phyloP scores from a whole-genome alignment of 2,329 filamentous ascomycete species.

The Ophiocordyceps sinensis region DNA sequence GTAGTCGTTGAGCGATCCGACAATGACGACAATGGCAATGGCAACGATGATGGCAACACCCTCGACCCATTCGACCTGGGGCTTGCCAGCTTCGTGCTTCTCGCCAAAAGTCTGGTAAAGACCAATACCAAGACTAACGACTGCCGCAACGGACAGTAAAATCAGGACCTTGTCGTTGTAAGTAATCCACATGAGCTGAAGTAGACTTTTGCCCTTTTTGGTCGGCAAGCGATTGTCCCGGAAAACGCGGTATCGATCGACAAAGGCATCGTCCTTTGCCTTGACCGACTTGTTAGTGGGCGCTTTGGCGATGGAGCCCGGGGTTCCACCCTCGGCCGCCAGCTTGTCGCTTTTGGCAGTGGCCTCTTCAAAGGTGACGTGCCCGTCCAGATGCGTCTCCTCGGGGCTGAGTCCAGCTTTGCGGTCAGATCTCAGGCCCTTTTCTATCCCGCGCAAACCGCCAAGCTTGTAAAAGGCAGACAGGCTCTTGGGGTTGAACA shows the following conservation, averaged over 20 bases:
- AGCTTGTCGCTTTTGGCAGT: slow-evolving; percentile 24
- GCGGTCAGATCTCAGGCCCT: slow-evolving; percentile 60
- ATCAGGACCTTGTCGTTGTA: slow-evolving; percentile 75
- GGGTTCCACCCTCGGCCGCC: slow-evolving; percentile 14
- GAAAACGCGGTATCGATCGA: slow-evolving; percentile 56
- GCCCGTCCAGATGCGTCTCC: slow-evolving; percentile 50
- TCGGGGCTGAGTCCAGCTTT: slow-evolving; percentile 63
- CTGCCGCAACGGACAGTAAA: slow-evolving; percentile 53
- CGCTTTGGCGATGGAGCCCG: slow-evolving; percentile 1
- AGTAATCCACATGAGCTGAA: slow-evolving; percentile 67
- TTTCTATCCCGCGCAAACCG: slow-evolving; percentile 63
- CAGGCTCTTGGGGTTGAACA: slow-evolving; percentile 80
- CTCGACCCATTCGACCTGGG: slow-evolving; percentile 63
- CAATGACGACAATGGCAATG: slow-evolving; percentile 61
- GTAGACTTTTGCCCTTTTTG: slow-evolving; percentile 59
- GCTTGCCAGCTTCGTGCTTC: slow-evolving; percentile 32
- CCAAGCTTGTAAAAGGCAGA: slow-evolving; percentile 70
- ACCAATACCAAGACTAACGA: slow-evolving; percentile 59
- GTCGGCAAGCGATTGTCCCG: slow-evolving; percentile 59
- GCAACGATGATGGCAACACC: slow-evolving; percentile 73
- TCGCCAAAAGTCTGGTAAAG: slow-evolving; percentile 60
- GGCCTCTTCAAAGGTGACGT: slow-evolving; percentile 59
- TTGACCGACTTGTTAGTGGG: slow-evolving; percentile 2
- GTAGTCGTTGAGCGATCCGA: slow-evolving; percentile 66
- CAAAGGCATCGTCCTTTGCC: slow-evolving; percentile 24